phyloP scores from a whole-genome alignment of 2,329 filamentous ascomycete species.

The Penicillium sp. region DNA sequence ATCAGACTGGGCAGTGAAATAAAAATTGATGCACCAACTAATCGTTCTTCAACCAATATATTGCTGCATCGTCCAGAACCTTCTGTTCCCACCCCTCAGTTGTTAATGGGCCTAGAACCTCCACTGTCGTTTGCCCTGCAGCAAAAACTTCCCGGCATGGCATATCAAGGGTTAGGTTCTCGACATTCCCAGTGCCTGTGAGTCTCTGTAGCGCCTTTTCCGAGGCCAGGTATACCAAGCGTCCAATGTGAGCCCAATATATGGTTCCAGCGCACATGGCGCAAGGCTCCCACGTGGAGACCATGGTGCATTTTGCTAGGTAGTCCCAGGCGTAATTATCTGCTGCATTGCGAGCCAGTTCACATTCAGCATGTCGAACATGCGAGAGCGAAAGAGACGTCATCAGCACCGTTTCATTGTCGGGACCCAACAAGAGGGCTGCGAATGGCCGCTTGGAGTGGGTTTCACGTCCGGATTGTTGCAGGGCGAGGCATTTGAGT shows the following conservation, averaged over 20 bases:
- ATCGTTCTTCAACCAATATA: no score
- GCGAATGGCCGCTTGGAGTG: slow-evolving; percentile 50
- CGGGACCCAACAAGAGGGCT: slow-evolving; percentile 46
- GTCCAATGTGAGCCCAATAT: slow-evolving; percentile 53
- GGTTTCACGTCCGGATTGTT: slow-evolving; percentile 38
- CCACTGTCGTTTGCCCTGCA: slow-evolving; percentile 47
- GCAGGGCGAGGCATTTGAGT: slow-evolving; percentile 38
- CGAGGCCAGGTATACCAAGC: slow-evolving; percentile 49
- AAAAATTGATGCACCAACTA: no score
- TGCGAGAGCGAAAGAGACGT: slow-evolving; percentile 51
- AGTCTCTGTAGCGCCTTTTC: slow-evolving; percentile 45
- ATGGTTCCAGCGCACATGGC: slow-evolving; percentile 50
- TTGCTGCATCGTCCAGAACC: slow-evolving; percentile 21
- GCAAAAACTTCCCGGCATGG: slow-evolving; percentile 47
- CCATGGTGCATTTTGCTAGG: slow-evolving; percentile 48
- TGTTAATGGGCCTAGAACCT: slow-evolving; percentile 47
- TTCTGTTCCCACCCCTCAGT: slow-evolving; percentile 38
- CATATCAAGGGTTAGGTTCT: slow-evolving; percentile 53
- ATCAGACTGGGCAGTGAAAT: no score
- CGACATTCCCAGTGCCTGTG: slow-evolving; percentile 47
- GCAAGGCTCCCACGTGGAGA: slow-evolving; percentile 55
- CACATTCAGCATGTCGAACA: slow-evolving; percentile 52
- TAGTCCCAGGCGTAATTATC: slow-evolving; percentile 48
- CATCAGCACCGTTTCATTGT: slow-evolving; percentile 48
- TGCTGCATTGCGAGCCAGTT: slow-evolving; percentile 48